A percentile compares a stretch with the other conserved stretches of the same genome.
phyloP scores from a whole-genome alignment of 179 eudicot genomes.

The Camellia oleifera region DNA sequence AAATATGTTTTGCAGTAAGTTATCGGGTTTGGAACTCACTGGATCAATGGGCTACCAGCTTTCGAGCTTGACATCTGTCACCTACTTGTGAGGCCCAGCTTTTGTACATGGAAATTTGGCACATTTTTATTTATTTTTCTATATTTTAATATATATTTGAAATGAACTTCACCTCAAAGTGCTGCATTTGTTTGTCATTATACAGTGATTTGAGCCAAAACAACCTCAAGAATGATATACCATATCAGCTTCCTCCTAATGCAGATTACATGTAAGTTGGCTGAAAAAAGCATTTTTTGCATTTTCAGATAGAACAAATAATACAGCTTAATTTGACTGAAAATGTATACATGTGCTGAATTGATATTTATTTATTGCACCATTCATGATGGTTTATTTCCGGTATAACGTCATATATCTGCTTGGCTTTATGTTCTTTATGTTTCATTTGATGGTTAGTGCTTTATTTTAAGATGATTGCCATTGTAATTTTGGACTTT shows the following conservation, averaged over 20 bases:
- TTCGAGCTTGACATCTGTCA: slow-evolving; percentile 46
- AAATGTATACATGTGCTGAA: not conserved
- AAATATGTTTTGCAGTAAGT: slow-evolving; percentile 34
- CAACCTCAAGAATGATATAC: slow-evolving; percentile 52
- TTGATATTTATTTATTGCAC: not conserved
- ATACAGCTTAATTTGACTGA: not conserved
- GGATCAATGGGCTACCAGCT: slow-evolving; percentile 66
- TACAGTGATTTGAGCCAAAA: slow-evolving; percentile 66
- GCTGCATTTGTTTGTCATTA: slow-evolving; percentile 23
- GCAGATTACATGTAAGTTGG: slow-evolving; percentile 47
- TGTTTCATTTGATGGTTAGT: not conserved
- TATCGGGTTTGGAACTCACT: slow-evolving; percentile 44
- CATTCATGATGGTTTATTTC: slow-evolving; percentile 4
- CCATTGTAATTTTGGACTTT: not conserved
- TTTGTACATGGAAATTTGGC: not conserved
- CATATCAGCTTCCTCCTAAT: slow-evolving; percentile 74
- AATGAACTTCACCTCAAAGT: slow-evolving; percentile 7
- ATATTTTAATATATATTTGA: not conserved
- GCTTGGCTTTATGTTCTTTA: not conserved
- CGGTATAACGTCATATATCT: not conserved
- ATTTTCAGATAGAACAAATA: not conserved
- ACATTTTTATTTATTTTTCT: not conserved
- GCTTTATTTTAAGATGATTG: too few relatives aligned
- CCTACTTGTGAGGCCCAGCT: slow-evolving; percentile 52
- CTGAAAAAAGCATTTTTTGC: slow-evolving; percentile 6